Evolutionary conservation across 495 filamentous ascomycete species (phyloP).

Genomic region (Chaetomium tenue): DNA sequence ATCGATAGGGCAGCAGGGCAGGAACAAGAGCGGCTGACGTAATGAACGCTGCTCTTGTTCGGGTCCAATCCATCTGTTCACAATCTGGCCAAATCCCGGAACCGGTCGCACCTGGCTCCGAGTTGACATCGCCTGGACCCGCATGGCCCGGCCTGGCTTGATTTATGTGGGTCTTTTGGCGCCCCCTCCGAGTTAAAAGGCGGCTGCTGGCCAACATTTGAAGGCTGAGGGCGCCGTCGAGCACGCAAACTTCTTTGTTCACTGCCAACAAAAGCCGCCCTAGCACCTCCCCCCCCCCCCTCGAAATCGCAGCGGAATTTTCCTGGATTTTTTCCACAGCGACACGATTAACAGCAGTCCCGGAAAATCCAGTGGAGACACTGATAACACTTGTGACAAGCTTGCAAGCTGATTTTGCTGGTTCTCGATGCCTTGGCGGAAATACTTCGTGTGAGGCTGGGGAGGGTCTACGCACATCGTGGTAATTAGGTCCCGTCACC

Average conservation of each 20-base stretch:
- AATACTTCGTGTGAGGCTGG: constrained; percentile 33
- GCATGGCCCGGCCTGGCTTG: background rate
- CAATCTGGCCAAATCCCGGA: constrained; percentile 8
- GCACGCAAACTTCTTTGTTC: constrained; percentile 28
- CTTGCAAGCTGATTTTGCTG: background rate
- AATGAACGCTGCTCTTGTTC: background rate
- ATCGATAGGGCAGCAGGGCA: constrained; percentile 34
- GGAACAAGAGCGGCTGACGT: constrained; percentile 23
- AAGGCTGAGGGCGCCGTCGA: constrained; percentile 21
- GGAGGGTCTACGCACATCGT: constrained; percentile 28
- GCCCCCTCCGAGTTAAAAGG: constrained; percentile 24
- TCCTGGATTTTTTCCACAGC: background rate
- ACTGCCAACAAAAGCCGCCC: constrained; percentile 10
- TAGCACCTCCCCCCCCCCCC: background rate
- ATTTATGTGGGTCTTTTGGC: constrained; percentile 1
- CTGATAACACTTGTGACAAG: constrained; percentile 7
- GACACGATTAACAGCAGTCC: background rate
- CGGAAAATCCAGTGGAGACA: background rate
- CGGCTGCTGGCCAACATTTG: constrained; percentile 19
- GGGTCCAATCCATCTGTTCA: no score
- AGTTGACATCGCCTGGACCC: background rate
- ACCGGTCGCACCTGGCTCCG: constrained; percentile 19
- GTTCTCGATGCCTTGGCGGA: constrained; percentile 35
- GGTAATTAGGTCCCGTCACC: constrained; percentile 12
- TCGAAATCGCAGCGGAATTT: background rate